phyloP scores from a whole-genome alignment of 2,329 filamentous ascomycete genomes.

The Neonectria faginata region DNA sequence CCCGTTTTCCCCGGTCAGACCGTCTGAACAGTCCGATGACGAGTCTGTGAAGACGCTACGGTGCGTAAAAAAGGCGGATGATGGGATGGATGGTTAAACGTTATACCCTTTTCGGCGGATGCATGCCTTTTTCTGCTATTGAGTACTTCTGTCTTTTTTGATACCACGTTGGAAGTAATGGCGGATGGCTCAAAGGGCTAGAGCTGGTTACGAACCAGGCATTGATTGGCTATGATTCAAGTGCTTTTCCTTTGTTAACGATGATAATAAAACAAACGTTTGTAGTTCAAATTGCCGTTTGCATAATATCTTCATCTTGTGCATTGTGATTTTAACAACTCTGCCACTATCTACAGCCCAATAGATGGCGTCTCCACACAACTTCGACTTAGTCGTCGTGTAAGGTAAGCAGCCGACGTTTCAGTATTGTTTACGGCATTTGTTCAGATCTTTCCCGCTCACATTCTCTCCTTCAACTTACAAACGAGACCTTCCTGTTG shows the following conservation, averaged over 20 bases:
- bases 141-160: conserved; percentile 28
- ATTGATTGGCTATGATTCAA: conserved; percentile 28
- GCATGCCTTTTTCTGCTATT: conserved; percentile 35
- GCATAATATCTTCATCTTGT: not conserved
- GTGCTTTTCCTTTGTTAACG: conserved; percentile 38
- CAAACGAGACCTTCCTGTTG: conserved; percentile 22
- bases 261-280: conserved; percentile 33
- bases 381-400: too few species aligned
- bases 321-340: not conserved
- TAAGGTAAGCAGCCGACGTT: too few species aligned
- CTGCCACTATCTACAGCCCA: too few species aligned
- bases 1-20: conserved; percentile 32
- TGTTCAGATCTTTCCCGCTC: not conserved
- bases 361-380: too few species aligned
- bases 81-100: conserved; percentile 17
- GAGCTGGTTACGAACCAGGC: conserved; percentile 29
- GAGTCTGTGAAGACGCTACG: not conserved
- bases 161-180: conserved; percentile 32
- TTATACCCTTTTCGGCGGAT: conserved; percentile 43
- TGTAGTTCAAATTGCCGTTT: conserved; percentile 39
- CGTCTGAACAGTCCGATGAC: conserved; percentile 28
- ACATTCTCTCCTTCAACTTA: conserved; percentile 10
- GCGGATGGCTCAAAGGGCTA: conserved; percentile 25
- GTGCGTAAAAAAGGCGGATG: conserved; percentile 3
- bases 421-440: too few species aligned